These are phyloP conservation scores for Fusarium zealandicum DNA, from an alignment of 2,329 filamentous ascomycete species.

Conservation along the genomic window DNA sequence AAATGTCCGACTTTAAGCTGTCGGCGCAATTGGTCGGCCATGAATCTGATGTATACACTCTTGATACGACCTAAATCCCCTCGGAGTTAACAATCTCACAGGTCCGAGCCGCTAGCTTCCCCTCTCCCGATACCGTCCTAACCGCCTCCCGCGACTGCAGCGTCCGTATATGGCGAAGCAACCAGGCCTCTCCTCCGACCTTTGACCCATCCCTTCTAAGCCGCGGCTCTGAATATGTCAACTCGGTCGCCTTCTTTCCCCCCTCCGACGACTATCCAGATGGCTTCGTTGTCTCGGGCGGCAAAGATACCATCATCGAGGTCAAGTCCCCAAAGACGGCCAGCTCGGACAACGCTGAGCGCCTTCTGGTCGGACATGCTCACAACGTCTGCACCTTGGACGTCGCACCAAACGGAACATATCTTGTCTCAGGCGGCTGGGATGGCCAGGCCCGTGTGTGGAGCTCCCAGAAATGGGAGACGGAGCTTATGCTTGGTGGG, in stretches of 20 bases:
- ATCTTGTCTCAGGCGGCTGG: conserved; percentile 92
- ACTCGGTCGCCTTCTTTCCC: conserved; percentile 78
- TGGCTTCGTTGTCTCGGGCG: conserved; percentile 85
- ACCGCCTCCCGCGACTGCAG: conserved; percentile 93
- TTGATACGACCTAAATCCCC: background rate
- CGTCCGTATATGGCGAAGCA: conserved; percentile 83
- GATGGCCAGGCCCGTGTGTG: conserved; percentile 88
- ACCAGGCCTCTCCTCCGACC: conserved; percentile 67
- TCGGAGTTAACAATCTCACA: conserved; percentile 48
- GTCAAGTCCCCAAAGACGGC: conserved; percentile 75
- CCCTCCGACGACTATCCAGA: conserved; percentile 73
- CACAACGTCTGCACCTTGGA: conserved; percentile 90
- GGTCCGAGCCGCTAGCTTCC: conserved; percentile 88
- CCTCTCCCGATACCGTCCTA: conserved; percentile 73
- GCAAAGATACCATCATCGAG: conserved; percentile 92
- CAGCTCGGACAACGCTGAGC: conserved; percentile 79
- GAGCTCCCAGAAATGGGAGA: conserved; percentile 86
- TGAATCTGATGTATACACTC: conserved; percentile 81
- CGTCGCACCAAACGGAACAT: conserved; percentile 73
- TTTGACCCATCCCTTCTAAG: conserved; percentile 83
- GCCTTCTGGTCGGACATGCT: conserved; percentile 83
- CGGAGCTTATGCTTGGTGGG: conserved; percentile 72
- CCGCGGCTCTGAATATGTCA: conserved; percentile 86
- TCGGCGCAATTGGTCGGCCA: conserved; percentile 89
- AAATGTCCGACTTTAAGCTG: conserved; percentile 85